These are phyloP conservation scores for Spathaspora sp. DNA, from an alignment of 1,139 yeast species.

Conservation along the genomic window DNA sequence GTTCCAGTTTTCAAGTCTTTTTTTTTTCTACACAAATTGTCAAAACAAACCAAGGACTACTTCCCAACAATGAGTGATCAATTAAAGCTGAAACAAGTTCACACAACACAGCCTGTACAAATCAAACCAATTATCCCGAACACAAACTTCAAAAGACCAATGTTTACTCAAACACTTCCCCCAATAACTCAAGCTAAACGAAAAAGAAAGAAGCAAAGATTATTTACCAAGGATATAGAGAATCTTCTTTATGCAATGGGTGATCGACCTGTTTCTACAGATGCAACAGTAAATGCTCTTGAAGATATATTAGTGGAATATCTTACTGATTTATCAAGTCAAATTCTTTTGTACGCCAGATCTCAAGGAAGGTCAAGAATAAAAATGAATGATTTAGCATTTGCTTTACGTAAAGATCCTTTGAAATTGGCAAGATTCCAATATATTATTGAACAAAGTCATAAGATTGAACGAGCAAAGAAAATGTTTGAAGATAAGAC, in stretches of 20 bases:
- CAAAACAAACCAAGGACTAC: neutral
- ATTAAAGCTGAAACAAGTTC: neutral
- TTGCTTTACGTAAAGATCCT: constrained; percentile 80
- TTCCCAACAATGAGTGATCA: constrained; percentile 2
- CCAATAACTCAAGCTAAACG: constrained; percentile 14
- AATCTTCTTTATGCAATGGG: constrained; percentile 83
- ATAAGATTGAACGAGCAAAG: constrained; percentile 75
- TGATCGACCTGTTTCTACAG: constrained; percentile 75
- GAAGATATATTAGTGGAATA: constrained; percentile 86
- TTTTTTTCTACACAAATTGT: neutral
- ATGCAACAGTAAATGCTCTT: constrained; percentile 72
- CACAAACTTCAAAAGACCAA: neutral
- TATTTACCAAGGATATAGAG: constrained; percentile 67
- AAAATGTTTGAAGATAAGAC: constrained; percentile 56
- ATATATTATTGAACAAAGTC: constrained; percentile 73
- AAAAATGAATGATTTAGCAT: constrained; percentile 84
- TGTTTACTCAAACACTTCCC: constrained; percentile 7
- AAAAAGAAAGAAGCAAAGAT: constrained; percentile 36
- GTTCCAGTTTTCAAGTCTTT: neutral
- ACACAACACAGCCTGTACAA: neutral
- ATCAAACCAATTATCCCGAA: constrained; percentile 1
- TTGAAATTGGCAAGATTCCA: constrained; percentile 81
- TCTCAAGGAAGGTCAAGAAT: constrained; percentile 63
- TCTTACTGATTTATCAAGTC: constrained; percentile 55
- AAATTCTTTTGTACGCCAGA: constrained; percentile 23